Base-by-base conservation (phyloP, 106 monocot species). In the Chionographis japonica region DNA sequence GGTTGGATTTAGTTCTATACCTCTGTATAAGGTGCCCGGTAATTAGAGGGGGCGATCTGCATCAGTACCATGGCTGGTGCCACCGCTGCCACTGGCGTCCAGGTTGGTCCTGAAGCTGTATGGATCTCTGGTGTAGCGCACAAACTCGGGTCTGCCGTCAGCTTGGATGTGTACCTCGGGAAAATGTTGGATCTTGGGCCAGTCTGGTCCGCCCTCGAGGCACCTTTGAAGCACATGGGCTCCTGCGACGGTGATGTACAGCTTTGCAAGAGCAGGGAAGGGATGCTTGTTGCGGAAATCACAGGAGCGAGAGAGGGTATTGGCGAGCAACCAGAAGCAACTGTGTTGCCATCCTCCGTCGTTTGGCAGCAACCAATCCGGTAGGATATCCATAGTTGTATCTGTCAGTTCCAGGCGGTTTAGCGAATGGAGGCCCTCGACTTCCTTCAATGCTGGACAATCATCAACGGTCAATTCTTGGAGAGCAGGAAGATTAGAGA, bases 101-200 rank as follows among this genome's bases (percentile, higher is more conserved):
- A 75, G 50, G 56, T 75, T 84, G 49, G 75, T 72, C 37, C 62
- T 50, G 37, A 79, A 84, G 52, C 18, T 60, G 40, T 55, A 68
- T n/a, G 75, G 75, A 36, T 17, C 35, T 15, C 43, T 84, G 11
- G 12, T 71, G 52, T 84, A 84, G 4, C 35, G 58, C 11, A 84
- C 38, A 43, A 69, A 76, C 14, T 37, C 65, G 11, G 4, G 17
- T n/a, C 16, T 0, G 53, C 10, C 14, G 10, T 27, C 60, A 4
- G 57, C 55, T 13, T 60, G 17, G 15, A 65, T 69, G 19, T 62
- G n/a, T 5, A 84, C 74, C 27, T 61, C 50, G 0, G 50, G 60
- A 13, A 79, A 58, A 6, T 79, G 49, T 40, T 67, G 54, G 18
- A 84, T 75, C 15, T 66, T 35, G 19, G 61, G 37, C 79, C 84